Percentiles rank a stretch among this genome's conserved stretches.
These are phyloP conservation scores for Mycena citricolor DNA, from an alignment of 1,284 basidiomycete species.

Conservation along the genomic window DNA sequence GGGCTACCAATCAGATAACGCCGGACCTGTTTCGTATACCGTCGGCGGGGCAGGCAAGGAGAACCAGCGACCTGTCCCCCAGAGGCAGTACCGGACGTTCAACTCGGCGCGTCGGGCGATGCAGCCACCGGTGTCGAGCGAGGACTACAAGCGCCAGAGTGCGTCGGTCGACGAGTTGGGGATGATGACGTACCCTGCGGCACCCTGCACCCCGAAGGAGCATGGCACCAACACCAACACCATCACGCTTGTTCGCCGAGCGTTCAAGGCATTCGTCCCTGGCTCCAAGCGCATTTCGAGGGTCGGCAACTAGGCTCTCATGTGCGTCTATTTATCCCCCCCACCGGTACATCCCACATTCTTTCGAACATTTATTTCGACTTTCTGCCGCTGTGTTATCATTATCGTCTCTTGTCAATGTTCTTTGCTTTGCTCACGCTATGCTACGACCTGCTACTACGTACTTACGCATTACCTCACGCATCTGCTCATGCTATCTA, in stretches of 20 bases:
- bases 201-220: constrained; percentile 28
- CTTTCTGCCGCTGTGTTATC: too few relatives aligned
- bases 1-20: constrained; percentile 70
- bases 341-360: too few relatives aligned
- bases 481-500: too few relatives aligned
- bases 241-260: constrained; percentile 59
- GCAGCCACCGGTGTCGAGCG: constrained; percentile 67
- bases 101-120: constrained; percentile 51
- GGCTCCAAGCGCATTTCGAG: constrained; percentile 46
- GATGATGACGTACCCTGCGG: constrained; percentile 37
- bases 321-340: too few relatives aligned
- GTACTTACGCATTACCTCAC: too few relatives aligned
- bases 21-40: constrained; percentile 37
- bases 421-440: too few relatives aligned
- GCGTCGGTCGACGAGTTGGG: constrained; percentile 58
- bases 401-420: too few relatives aligned
- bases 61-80: constrained; percentile 21
- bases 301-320: constrained; percentile 5
- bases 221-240: constrained; percentile 46
- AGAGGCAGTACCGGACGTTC: constrained; percentile 50
- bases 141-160: constrained; percentile 44
- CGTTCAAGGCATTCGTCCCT: constrained; percentile 65
- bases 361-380: too few relatives aligned
- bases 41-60: too few relatives aligned
- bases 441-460: too few relatives aligned